phyloP scores from a whole-genome alignment of 2,329 filamentous ascomycete genomes.

The Neonectria coccinea region DNA sequence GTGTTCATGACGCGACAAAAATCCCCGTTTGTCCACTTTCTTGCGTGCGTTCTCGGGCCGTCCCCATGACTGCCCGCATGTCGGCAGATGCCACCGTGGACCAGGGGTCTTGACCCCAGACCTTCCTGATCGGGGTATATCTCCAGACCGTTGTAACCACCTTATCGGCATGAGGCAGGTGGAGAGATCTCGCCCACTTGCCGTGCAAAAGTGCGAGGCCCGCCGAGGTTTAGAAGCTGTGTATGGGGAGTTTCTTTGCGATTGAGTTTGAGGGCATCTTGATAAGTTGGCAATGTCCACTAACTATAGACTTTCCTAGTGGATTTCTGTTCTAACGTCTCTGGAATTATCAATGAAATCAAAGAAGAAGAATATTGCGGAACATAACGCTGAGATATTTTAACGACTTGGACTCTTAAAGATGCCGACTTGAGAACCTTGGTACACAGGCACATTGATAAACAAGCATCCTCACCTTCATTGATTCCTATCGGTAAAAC shows the following conservation, averaged over 20 bases:
- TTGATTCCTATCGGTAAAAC: no score
- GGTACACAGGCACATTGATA: no score
- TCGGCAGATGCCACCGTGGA: conserved; percentile 5
- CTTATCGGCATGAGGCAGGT: conserved; percentile 26
- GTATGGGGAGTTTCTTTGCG: background rate
- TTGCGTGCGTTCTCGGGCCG: background rate
- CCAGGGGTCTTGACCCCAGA: conserved; percentile 4
- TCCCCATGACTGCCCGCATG: background rate
- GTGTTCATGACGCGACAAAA: conserved; percentile 1
- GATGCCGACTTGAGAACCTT: no score
- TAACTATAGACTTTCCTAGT: no score
- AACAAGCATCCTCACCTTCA: no score
- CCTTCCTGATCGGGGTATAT: conserved; percentile 24
- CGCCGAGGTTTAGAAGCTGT: background rate
- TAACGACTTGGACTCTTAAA: no score
- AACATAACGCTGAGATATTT: no score
- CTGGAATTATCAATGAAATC: no score
- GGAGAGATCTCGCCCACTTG: conserved; percentile 1
- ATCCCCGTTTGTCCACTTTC: background rate
- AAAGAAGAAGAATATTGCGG: background rate
- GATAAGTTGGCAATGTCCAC: background rate
- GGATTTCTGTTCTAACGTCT: no score
- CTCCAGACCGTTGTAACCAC: conserved; percentile 15
- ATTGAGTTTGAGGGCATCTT: background rate
- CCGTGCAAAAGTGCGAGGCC: background rate